Percentiles rank a stretch among this genome's conserved stretches.
These are phyloP conservation scores for Apiospora rasikravindrae DNA, from an alignment of 2,329 filamentous ascomycete species.

Conservation along the genomic window DNA sequence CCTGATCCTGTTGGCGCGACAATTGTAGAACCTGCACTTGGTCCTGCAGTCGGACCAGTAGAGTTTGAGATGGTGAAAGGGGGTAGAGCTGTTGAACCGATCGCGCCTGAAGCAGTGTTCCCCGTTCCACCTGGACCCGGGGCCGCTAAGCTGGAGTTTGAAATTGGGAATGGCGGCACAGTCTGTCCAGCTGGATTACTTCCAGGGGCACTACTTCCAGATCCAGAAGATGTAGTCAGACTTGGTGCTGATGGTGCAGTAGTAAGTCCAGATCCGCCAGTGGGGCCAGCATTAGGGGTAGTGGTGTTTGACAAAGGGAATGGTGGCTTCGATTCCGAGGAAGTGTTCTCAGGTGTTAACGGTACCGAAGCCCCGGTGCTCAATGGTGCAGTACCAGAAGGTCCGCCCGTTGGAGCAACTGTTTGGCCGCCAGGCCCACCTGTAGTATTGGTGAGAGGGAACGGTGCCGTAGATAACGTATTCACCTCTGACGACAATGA, in stretches of 20 bases:
- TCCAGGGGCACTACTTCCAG: slow-evolving; percentile 21
- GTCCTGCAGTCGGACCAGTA: not conserved
- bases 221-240: not conserved
- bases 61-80: slow-evolving; percentile 11
- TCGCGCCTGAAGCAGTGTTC: slow-evolving; percentile 3
- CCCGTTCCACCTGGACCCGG: slow-evolving; percentile 20
- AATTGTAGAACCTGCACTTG: not conserved
- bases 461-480: slow-evolving; percentile 24
- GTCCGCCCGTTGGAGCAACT: slow-evolving; percentile 19
- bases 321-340: slow-evolving; percentile 22
- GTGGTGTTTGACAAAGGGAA: slow-evolving; percentile 30
- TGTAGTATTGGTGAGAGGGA: slow-evolving; percentile 28
- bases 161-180: slow-evolving; percentile 27
- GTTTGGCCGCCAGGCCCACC: slow-evolving; percentile 24
- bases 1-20: not conserved
- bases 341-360: slow-evolving; percentile 5
- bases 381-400: slow-evolving; percentile 2
- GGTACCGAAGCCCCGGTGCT: slow-evolving; percentile 15
- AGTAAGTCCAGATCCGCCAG: slow-evolving; percentile 20
- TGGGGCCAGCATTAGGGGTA: slow-evolving; percentile 22
- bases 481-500: not conserved
- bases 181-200: slow-evolving; percentile 24
- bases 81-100: slow-evolving; percentile 7
- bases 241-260: slow-evolving; percentile 17
- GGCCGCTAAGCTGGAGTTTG: slow-evolving; percentile 28